Percentiles rank a stretch among this genome's conserved stretches.
Evolutionary conservation across 306 rosid genomes (phyloP).

Genomic region (Medicago truncatula): MtrunA17r5.0-ANR NC_053049.1:10934501-10935000

Average conservation of each 20-base stretch:
- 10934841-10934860: not conserved
- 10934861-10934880: conserved; percentile 43
- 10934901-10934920: conserved; percentile 26
- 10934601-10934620: conserved; percentile 27
- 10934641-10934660: conserved; percentile 35
- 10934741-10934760: conserved; percentile 33
- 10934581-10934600: conserved; percentile 6
- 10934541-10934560: conserved; percentile 27
- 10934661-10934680: conserved; percentile 30
- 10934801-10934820: conserved; percentile 27
- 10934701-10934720: conserved; percentile 47
- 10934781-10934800: conserved; percentile 43
- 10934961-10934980: conserved; percentile 34
- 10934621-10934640: conserved; percentile 34
- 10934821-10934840: conserved; percentile 30
- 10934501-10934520: not conserved
- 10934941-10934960: conserved; percentile 46
- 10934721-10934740: conserved; percentile 41
- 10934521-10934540: conserved; percentile 31
- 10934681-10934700: conserved; percentile 46
- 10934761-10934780: conserved; percentile 43
- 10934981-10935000: conserved; percentile 41
- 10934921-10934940: not conserved
- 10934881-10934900: conserved; percentile 31
- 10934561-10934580: conserved; percentile 47